phyloP scores from a whole-genome alignment of 2,329 filamentous ascomycete species.

The Dichotomopilus funicola region DNA sequence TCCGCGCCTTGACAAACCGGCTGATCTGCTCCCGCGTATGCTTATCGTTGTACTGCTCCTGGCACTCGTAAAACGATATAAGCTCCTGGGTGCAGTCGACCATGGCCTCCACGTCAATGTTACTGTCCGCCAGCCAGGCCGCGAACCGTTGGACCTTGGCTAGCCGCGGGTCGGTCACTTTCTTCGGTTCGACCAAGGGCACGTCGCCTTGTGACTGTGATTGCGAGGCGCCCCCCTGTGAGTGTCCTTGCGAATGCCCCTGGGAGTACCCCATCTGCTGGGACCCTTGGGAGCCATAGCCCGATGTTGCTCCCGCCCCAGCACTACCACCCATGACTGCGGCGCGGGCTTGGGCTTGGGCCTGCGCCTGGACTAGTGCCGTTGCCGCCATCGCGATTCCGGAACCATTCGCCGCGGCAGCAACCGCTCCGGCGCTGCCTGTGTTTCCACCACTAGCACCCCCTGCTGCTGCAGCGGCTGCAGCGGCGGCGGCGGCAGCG shows the following conservation, averaged over 20 bases:
- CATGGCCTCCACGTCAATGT: constrained; percentile 74
- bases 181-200: constrained; percentile 31
- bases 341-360: constrained; percentile 32
- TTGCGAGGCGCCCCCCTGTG: constrained; percentile 15
- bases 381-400: constrained; percentile 46
- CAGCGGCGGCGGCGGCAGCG: constrained; percentile 11
- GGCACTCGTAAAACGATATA: constrained; percentile 76
- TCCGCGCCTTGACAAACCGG: constrained; percentile 52
- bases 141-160: constrained; percentile 61
- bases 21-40: constrained; percentile 52
- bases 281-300: constrained; percentile 15
- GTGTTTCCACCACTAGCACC: background rate
- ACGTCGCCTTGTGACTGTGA: constrained; percentile 14
- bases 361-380: constrained; percentile 42
- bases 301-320: constrained; percentile 6
- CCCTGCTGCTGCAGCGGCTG: background rate
- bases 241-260: constrained; percentile 6
- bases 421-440: background rate
- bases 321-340: constrained; percentile 9
- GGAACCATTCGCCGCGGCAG: constrained; percentile 12
- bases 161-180: constrained; percentile 49
- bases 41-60: constrained; percentile 56
- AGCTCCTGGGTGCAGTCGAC: constrained; percentile 89
- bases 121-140: constrained; percentile 79
- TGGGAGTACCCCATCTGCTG: constrained; percentile 10